phyloP scores from a whole-genome alignment of 148 eudicot species.

The Bassia scoparia region DNA sequence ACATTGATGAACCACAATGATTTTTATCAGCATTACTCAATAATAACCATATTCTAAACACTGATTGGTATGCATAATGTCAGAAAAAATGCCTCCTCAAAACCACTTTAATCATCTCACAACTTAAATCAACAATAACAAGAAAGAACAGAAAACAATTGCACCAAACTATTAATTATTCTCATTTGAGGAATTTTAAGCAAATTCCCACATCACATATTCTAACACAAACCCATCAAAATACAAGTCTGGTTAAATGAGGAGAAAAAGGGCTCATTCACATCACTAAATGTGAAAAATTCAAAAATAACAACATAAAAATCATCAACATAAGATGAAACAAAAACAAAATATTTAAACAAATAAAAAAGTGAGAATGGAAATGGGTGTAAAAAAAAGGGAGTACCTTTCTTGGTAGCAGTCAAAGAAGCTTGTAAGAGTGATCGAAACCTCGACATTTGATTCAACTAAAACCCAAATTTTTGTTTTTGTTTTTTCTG shows the following conservation, averaged over 20 bases:
- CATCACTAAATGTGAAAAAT: no score
- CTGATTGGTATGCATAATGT: background rate
- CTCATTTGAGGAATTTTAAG: background rate
- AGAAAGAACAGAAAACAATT: background rate
- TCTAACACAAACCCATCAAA: background rate
- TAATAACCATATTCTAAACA: background rate
- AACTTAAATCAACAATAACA: slow-evolving; percentile 8
- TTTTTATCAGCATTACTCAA: no score
- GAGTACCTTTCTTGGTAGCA: slow-evolving; percentile 80
- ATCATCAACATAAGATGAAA: background rate
- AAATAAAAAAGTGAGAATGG: background rate
- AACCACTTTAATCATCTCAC: background rate
- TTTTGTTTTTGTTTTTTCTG: background rate
- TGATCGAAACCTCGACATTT: slow-evolving; percentile 77
- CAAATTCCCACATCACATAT: background rate
- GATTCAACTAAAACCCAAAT: background rate
- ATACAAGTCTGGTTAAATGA: background rate
- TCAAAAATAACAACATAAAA: background rate
- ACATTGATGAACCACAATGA: background rate
- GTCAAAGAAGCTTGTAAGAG: slow-evolving; percentile 70
- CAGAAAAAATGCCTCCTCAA: background rate
- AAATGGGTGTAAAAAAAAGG: background rate
- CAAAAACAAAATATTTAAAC: background rate
- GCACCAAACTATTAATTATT: background rate
- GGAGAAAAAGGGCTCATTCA: background rate